Evolutionary conservation across 805 yeast genomes (phyloP), one percentile per base, ranked within the genome.

Genomic region (Pichia scutulata): DNA sequence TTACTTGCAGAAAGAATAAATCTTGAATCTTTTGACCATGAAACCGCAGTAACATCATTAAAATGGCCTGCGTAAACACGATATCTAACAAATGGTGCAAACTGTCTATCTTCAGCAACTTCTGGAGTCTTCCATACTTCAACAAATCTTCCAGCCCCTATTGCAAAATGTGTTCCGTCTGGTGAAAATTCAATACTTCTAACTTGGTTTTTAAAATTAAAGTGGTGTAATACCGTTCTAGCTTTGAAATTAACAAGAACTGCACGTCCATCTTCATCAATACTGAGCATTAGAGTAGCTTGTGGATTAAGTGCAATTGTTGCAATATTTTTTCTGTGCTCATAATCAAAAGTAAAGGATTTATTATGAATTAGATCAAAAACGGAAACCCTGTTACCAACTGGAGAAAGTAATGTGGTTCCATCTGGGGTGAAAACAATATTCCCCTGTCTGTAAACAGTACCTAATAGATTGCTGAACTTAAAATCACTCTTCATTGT

Each of bases 51-150:
- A 23, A 93, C 80, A 58, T 88, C 95, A 46, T 82, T 82, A 64
- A 81, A 89, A 70, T 93, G 99, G 36, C 99, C 99, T 1, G 97
- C 89, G 60, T 89, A 89, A 8, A 86, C 79, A 61, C 96, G 74
- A 67, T 87, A 88, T 55, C 96, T 84, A 39, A 92, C 86, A 68
- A 93, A 93, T 16, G 99, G 99, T 0, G 97, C 93, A 74, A 93
- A 93, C 64, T 89, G 96, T 53, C 96, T 76, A 61, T 89, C 97
- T 59, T 87, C 93, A 8, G 80, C 70, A 23, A 74, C 71, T 44
- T 78, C 82, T 0, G 97, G 97, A 1, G 97, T 88, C 61, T 81
- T 83, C 99, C 99, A 93, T 9, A 93, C 83, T 66, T 93, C 97
- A 18, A 92, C 71, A 48, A 86, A 84, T 57, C 95, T 72, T 7